Conservation (phyloP, 495 filamentous ascomycete genomes). For the Chlorociboria aeruginascens region DNA sequence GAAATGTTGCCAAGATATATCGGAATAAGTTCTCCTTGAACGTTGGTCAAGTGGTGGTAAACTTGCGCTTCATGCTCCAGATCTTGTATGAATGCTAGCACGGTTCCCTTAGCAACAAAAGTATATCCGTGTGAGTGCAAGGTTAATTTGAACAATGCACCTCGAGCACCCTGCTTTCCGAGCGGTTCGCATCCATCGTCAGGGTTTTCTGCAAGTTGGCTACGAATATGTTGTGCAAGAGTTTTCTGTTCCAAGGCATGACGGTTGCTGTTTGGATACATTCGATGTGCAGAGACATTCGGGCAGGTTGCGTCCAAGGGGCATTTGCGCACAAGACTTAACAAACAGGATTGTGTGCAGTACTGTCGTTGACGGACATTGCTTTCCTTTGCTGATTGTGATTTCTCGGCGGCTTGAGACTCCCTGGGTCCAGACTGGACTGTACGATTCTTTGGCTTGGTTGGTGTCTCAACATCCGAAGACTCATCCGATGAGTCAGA, state of each 20-base stretch:
- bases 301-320: not conserved
- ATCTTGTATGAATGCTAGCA: slow-evolving; percentile 19
- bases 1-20: slow-evolving; percentile 33
- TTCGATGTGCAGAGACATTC: slow-evolving; percentile 1
- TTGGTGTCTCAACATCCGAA: no score
- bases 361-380: not conserved
- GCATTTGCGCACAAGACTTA: not conserved
- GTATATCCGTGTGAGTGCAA: no score
- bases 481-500: no score
- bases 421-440: no score
- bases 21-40: slow-evolving; percentile 28
- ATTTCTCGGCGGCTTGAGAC: not conserved
- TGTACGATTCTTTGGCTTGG: no score
- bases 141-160: slow-evolving; percentile 29
- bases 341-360: not conserved
- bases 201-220: no score
- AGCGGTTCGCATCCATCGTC: slow-evolving; percentile 10
- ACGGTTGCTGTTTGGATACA: not conserved
- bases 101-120: slow-evolving; percentile 32
- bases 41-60: slow-evolving; percentile 23
- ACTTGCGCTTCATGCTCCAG: slow-evolving; percentile 29
- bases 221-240: slow-evolving; percentile 1
- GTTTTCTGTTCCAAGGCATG: not conserved
- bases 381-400: not conserved
- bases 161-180: slow-evolving; percentile 9